Conservation (phyloP, 73 alveolate genomes). For the Stentor roeselii region DNA sequence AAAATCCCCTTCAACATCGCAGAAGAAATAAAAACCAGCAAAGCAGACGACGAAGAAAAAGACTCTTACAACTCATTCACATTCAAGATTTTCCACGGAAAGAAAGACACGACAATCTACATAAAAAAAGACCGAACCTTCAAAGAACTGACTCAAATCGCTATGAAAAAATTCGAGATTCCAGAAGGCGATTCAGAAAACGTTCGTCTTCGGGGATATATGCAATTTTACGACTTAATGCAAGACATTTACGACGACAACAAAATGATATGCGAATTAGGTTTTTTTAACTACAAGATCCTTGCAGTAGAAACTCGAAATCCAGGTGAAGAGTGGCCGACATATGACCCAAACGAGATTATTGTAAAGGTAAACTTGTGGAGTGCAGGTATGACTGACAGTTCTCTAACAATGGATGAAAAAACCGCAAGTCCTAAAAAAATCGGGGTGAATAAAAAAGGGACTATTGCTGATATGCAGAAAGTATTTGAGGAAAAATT, state of each 20-base stretch:
- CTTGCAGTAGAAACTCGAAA: slow-evolving; percentile 20
- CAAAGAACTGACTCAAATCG: background rate
- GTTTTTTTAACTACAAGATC: slow-evolving; percentile 2
- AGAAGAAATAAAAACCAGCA: background rate
- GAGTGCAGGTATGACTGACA: background rate
- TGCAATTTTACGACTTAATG: background rate
- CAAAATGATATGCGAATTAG: background rate
- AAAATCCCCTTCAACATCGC: slow-evolving; percentile 4
- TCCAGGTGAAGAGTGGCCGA: slow-evolving; percentile 12
- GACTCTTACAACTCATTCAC: background rate
- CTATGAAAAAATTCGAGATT: background rate
- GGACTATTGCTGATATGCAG: background rate
- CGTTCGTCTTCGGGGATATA: slow-evolving; percentile 3
- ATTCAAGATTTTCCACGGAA: background rate
- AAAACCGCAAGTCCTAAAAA: slow-evolving; percentile 22
- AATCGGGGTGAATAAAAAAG: slow-evolving; percentile 16
- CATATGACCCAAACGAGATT: slow-evolving; percentile 20
- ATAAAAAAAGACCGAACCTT: slow-evolving; percentile 11
- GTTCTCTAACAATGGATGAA: background rate
- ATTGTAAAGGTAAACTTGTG: slow-evolving; percentile 3
- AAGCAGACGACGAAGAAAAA: slow-evolving; percentile 23
- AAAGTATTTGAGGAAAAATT: slow-evolving; percentile 6
- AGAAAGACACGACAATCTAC: background rate
- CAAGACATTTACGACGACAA: slow-evolving; percentile 25
- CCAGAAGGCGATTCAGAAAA: background rate